Evolutionary conservation across 345 rosid genomes (phyloP).

Genomic region (Aquilaria malaccensis): DNA sequence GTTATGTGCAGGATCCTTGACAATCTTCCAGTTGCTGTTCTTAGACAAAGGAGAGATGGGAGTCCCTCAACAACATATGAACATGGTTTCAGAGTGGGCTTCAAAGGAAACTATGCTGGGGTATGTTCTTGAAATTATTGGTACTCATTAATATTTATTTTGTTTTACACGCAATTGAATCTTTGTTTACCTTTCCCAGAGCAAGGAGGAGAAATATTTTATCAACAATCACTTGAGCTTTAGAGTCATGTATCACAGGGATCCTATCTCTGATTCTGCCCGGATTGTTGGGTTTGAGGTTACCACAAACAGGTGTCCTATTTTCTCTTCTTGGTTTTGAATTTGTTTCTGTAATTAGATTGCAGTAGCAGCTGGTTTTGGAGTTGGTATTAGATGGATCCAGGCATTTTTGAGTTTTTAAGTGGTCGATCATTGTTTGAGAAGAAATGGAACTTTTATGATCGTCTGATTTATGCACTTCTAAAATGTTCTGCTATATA

Average conservation of each 20-base stretch:
- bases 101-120: conserved; percentile 93
- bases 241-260: conserved; percentile 90
- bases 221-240: conserved; percentile 94
- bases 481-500: no score
- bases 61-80: conserved; percentile 78
- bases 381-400: no score
- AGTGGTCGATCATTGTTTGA: no score
- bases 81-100: conserved; percentile 94
- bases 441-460: no score
- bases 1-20: conserved; percentile 75
- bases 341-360: background rate
- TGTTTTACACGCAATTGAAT: conserved; percentile 8
- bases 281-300: conserved; percentile 98
- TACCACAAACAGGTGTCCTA: conserved; percentile 69
- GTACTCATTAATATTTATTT: conserved; percentile 1
- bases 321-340: conserved; percentile 1
- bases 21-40: conserved; percentile 98
- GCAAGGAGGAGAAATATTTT: conserved; percentile 92
- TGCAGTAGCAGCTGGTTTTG: background rate
- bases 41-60: conserved; percentile 88
- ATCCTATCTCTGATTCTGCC: conserved; percentile 71
- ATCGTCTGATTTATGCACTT: no score
- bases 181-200: conserved; percentile 39
- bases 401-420: no score
- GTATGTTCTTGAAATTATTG: conserved; percentile 32